Evolutionary conservation across 306 rosid species (phyloP).

Genomic region (Pterocarpus santalinus): DNA sequence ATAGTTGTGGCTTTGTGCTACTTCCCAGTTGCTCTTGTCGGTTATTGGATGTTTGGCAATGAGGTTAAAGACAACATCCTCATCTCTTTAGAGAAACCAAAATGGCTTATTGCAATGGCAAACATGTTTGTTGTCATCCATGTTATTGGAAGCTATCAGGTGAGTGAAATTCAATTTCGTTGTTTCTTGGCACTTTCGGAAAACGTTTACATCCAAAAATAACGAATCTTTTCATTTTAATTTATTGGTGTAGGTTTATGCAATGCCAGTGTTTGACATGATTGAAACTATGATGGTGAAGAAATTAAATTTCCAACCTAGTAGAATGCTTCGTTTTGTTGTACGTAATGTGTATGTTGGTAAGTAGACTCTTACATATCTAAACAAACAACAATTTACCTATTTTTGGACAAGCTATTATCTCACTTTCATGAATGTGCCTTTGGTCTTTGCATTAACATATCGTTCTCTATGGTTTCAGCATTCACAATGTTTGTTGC

Average conservation of each 20-base stretch:
- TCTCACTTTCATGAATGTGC: neutral
- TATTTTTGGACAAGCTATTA: neutral
- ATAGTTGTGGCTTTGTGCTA: constrained; percentile 66
- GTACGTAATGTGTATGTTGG: constrained; percentile 61
- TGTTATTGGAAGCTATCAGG: constrained; percentile 76
- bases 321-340: constrained; percentile 51
- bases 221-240: neutral
- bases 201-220: neutral
- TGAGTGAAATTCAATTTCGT: constrained; percentile 9
- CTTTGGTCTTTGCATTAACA: neutral
- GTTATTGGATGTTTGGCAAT: constrained; percentile 61
- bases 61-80: constrained; percentile 58
- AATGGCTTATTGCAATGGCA: constrained; percentile 64
- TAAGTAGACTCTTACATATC: constrained; percentile 26
- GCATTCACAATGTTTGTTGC: constrained; percentile 79
- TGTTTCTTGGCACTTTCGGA: neutral
- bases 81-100: constrained; percentile 55
- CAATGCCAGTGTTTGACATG: constrained; percentile 82
- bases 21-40: constrained; percentile 65
- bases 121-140: constrained; percentile 67
- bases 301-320: constrained; percentile 53
- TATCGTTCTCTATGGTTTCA: constrained; percentile 43
- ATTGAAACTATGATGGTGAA: constrained; percentile 61
- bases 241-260: constrained; percentile 55
- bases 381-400: neutral